Base-by-base conservation (phyloP, 768 basidiomycete genomes). In the Suillus discolor region DNA sequence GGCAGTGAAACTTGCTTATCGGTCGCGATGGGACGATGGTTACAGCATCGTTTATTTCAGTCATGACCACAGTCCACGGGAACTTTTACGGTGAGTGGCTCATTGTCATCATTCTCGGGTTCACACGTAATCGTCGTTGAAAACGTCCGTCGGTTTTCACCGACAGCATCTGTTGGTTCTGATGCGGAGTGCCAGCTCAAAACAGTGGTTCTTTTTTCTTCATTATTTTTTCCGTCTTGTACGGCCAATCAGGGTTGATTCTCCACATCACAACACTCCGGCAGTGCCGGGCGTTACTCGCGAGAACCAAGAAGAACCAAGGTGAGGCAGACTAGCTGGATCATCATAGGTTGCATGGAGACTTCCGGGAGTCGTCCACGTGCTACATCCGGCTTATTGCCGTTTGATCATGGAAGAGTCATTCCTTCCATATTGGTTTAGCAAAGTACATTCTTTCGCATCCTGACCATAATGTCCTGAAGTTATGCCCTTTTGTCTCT, bases 1-100 rank as follows among this genome's bases (percentile, higher is more conserved):
- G 59, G 59, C 59, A 42, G 39, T 54, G 55, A 11, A 18, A 16
- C 57, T 16, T 54, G 20, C 66, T 66, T 65, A 57, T 66, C 49
- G 42, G 65, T 66, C 31, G 41, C 34, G 53, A 64, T 54, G 62
- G 53, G 1, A 42, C 41, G 28, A 60, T 28, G 25, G 39, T 60
- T 42, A 60, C 59, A 42, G 25, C 41, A 60, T 42, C 18, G 23
- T 20, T 18, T 55, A 60, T 42, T 41, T 41, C 25, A 20, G 39
- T 28, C 28, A 60, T 60, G 41, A 12, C 15, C 13, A 16, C 11
- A 47, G 18, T 12, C 18, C 61, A 63, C 63, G 63, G 57, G 44
- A 25, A 20, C 63, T 64, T 64, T 8, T 7, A 11, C 36, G n/a
- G n/a, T 42, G 16, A 13, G 39, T 20, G 59, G 59, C 59, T 60